Conservation (phyloP, 2,329 filamentous ascomycete species). For the Catunica adiposa region DNA sequence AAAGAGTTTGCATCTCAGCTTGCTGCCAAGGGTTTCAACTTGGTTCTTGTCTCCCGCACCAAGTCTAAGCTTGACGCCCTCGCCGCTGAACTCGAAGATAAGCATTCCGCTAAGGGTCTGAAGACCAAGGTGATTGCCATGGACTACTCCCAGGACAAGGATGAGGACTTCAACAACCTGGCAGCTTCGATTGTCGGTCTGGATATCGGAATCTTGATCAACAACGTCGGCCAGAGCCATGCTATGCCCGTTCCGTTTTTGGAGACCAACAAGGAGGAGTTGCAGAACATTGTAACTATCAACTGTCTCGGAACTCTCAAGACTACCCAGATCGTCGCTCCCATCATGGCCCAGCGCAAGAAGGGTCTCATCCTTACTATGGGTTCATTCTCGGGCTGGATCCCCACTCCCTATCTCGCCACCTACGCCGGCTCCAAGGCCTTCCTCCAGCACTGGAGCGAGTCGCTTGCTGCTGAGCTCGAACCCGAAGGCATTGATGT, state of each 20-base stretch:
- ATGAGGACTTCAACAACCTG: constrained; percentile 64
- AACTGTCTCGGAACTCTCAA: constrained; percentile 86
- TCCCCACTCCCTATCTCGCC: constrained; percentile 79
- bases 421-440: constrained; percentile 97
- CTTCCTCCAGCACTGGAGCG: constrained; percentile 94
- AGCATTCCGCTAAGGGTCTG: constrained; percentile 43
- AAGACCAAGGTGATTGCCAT: constrained; percentile 70
- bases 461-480: constrained; percentile 68
- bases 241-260: constrained; percentile 81
- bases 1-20: constrained; percentile 92
- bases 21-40: constrained; percentile 80
- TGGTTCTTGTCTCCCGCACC: constrained; percentile 91
- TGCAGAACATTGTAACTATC: constrained; percentile 82
- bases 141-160: constrained; percentile 72
- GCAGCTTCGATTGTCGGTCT: constrained; percentile 51
- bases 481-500: constrained; percentile 67
- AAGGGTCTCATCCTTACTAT: constrained; percentile 86
- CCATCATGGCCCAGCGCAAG: constrained; percentile 69
- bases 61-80: constrained; percentile 72
- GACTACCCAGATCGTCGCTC: constrained; percentile 70
- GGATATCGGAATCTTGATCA: constrained; percentile 76
- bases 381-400: constrained; percentile 88
- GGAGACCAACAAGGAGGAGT: constrained; percentile 60
- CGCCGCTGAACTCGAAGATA: constrained; percentile 55
- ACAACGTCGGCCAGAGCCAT: constrained; percentile 94